phyloP scores from a whole-genome alignment of 2,329 filamentous ascomycete genomes.

The Tetracladium maxilliforme region DNA sequence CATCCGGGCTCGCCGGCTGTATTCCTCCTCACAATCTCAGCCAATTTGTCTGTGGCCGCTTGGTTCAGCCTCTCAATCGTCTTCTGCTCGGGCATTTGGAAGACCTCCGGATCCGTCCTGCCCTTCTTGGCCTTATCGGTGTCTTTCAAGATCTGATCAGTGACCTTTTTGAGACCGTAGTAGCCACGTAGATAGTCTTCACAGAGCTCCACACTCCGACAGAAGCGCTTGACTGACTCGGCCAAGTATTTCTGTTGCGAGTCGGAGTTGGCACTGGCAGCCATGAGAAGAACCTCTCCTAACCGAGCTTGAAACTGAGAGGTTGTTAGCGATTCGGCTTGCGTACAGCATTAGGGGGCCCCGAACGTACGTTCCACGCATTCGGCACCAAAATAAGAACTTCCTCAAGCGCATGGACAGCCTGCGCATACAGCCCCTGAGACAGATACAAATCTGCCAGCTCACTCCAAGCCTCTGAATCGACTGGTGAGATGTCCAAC shows the following conservation, averaged over 20 bases:
- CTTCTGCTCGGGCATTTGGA: constrained; percentile 36
- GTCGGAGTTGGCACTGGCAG: constrained; percentile 27
- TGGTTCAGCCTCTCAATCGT: constrained; percentile 57
- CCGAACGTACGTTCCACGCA: constrained; percentile 72
- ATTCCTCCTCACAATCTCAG: constrained; percentile 58
- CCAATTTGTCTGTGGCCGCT: constrained; percentile 57
- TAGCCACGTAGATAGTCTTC: constrained; percentile 85
- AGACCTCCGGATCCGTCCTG: no score
- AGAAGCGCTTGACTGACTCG: constrained; percentile 73
- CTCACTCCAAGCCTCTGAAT: constrained; percentile 89
- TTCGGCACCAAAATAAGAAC: constrained; percentile 77
- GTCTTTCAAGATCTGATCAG: constrained; percentile 4
- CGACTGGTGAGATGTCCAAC: constrained; percentile 72
- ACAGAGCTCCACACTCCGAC: constrained; percentile 83
- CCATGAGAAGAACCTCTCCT: constrained; percentile 71
- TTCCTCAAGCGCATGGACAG: constrained; percentile 81
- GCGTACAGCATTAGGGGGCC: constrained; percentile 1
- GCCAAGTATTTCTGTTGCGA: constrained; percentile 38
- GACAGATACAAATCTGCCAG: constrained; percentile 73
- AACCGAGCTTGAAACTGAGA: constrained; percentile 62
- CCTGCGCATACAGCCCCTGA: constrained; percentile 67
- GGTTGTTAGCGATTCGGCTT: constrained; percentile 1
- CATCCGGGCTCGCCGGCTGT: constrained; percentile 47
- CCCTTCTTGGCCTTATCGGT: constrained; percentile 2
- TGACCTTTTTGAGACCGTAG: constrained; percentile 63